These are phyloP conservation scores for Naematelia encephala DNA, from an alignment of 768 basidiomycete genomes.

Conservation along the genomic window DNA sequence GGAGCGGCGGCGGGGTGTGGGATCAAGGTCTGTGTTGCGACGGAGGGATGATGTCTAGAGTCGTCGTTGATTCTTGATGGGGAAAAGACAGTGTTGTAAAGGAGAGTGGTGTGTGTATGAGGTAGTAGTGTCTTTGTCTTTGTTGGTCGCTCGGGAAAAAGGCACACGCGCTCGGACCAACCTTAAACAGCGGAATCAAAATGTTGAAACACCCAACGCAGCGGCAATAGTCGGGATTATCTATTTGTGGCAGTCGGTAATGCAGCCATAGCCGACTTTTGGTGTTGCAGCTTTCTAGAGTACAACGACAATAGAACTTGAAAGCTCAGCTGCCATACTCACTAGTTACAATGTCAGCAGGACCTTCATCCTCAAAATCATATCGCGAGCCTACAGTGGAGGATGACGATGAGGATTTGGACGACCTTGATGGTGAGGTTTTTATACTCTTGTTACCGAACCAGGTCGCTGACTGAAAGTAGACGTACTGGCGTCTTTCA, in stretches of 20 bases:
- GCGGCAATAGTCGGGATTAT: neutral
- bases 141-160: neutral
- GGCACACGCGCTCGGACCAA: neutral
- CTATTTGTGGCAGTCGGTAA: neutral
- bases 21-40: neutral
- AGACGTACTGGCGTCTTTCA: slow-evolving; percentile 47
- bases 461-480: neutral
- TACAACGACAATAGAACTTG: too few relatives aligned
- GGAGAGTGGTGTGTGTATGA: neutral
- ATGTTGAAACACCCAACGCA: neutral
- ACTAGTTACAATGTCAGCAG: too few relatives aligned
- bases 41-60: neutral
- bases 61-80: neutral
- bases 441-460: neutral
- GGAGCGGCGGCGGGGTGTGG: neutral
- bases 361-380: neutral
- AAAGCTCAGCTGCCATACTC: too few relatives aligned
- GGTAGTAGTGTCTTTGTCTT: neutral
- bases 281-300: too few relatives aligned
- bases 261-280: too few relatives aligned
- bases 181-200: neutral
- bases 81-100: neutral
- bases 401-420: slow-evolving; percentile 45
- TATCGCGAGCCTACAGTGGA: slow-evolving; percentile 11
- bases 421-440: slow-evolving; percentile 44